phyloP scores from a whole-genome alignment of 805 yeast species.

The Saccharomycopsis oosterbeekiorum region DNA sequence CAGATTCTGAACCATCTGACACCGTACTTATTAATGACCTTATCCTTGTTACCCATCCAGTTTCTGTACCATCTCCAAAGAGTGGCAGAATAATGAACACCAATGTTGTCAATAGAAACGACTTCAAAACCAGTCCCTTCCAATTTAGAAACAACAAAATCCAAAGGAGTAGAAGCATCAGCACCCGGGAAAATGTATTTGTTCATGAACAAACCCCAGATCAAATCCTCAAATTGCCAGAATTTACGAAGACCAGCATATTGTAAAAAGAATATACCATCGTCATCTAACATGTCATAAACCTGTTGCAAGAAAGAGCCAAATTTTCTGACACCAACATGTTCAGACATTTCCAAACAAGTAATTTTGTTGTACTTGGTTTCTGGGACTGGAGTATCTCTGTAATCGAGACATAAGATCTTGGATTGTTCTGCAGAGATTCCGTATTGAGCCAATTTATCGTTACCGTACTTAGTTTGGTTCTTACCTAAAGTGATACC shows the following conservation, averaged over 20 bases:
- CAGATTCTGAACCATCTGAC: slow-evolving; percentile 86
- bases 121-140: slow-evolving; percentile 85
- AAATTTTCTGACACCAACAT: slow-evolving; percentile 85
- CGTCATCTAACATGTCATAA: slow-evolving; percentile 81
- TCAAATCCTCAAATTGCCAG: slow-evolving; percentile 91
- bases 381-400: slow-evolving; percentile 75
- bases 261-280: slow-evolving; percentile 79
- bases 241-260: slow-evolving; percentile 83
- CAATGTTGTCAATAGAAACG: slow-evolving; percentile 75
- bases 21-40: slow-evolving; percentile 72
- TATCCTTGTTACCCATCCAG: slow-evolving; percentile 79
- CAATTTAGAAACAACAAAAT: slow-evolving; percentile 64
- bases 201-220: slow-evolving; percentile 95
- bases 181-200: slow-evolving; percentile 96
- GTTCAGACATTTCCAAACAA: slow-evolving; percentile 93
- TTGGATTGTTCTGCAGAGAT: slow-evolving; percentile 58
- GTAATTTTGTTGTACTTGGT: slow-evolving; percentile 75
- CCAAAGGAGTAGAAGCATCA: slow-evolving; percentile 89
- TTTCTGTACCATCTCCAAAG: slow-evolving; percentile 91
- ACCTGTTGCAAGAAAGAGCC: slow-evolving; percentile 68
- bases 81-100: slow-evolving; percentile 88
- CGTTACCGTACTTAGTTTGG: slow-evolving; percentile 86
- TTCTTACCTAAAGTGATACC: slow-evolving; percentile 86
- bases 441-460: slow-evolving; percentile 57
- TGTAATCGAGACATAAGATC: slow-evolving; percentile 77